Evolutionary conservation across 305 asterid genomes (phyloP).

Genomic region (Solanum chacoense): DNA sequence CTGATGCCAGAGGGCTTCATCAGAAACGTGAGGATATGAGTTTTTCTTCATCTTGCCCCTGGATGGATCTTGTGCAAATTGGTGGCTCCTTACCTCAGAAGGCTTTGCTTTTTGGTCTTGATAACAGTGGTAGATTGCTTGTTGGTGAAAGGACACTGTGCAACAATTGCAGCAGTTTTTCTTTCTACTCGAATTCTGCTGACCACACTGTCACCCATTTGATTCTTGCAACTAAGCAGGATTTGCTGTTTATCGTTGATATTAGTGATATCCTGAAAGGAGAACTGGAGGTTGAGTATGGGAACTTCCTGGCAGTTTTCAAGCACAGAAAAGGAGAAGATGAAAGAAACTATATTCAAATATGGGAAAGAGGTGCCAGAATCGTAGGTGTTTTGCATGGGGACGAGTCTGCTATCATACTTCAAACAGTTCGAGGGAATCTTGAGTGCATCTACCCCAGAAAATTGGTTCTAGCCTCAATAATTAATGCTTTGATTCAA

Average conservation of each 20-base stretch:
- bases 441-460: slow-evolving; percentile 90
- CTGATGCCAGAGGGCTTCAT: slow-evolving; percentile 32
- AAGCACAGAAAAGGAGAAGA: slow-evolving; percentile 47
- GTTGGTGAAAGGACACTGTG: slow-evolving; percentile 54
- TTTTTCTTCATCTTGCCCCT: slow-evolving; percentile 64
- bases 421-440: slow-evolving; percentile 85
- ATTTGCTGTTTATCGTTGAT: slow-evolving; percentile 65
- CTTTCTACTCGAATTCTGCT: slow-evolving; percentile 69
- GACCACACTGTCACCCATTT: slow-evolving; percentile 61
- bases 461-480: slow-evolving; percentile 71
- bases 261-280: slow-evolving; percentile 55
- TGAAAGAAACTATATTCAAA: slow-evolving; percentile 40
- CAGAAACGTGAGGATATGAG: slow-evolving; percentile 52
- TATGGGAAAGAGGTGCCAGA: slow-evolving; percentile 88
- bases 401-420: slow-evolving; percentile 83
- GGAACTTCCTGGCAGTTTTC: slow-evolving; percentile 49
- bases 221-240: slow-evolving; percentile 72
- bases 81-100: slow-evolving; percentile 31
- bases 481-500: slow-evolving; percentile 58
- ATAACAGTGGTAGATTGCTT: slow-evolving; percentile 60
- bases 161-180: slow-evolving; percentile 73
- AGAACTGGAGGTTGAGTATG: slow-evolving; percentile 53
- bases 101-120: slow-evolving; percentile 73
- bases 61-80: slow-evolving; percentile 52
- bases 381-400: slow-evolving; percentile 79